Evolutionary conservation across 2,329 filamentous ascomycete species (phyloP), one percentile per base, ranked within the genome.

Genomic region (Bimuria novae-zelandiae): DNA sequence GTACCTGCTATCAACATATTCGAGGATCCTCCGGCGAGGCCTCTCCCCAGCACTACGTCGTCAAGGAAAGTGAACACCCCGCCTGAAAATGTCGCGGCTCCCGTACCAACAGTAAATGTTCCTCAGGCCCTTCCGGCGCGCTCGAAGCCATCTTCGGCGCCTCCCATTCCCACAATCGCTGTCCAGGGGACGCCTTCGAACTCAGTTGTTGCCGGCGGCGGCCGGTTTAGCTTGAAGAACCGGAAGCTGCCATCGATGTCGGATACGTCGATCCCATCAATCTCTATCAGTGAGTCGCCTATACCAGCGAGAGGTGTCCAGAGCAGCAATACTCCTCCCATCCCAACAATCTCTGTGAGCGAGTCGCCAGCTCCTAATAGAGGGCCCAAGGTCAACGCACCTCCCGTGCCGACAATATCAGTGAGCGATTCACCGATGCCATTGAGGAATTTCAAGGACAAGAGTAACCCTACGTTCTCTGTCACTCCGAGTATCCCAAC

Each of bases 21-120:
- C 46, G 68, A 70, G 40, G 64, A 67, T 19, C 60, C 64, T 42
- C 67, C 65, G 56, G 51, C 60, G 33, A 62, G 64, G 42, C 64
- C 68, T 8, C 65, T 67, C 29, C 63, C 68, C 10, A 62, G 55
- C 14, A 44, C 52, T 23, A 62, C 50, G 29, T 60, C 60, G 17
- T 52, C 62, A 51, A 66, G 64, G 53, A 69, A 69, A 57, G 59
- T 64, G 54, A 66, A 69, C 43, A 65, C 63, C 59, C 61, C 63
- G 17, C 47, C 59, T 55, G 60, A 62, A 30, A 54, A 62, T 45
- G 55, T 56, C 21, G 35, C 54, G 29, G 33, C 64, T 29, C 52
- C 68, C 11, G 56, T 72, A 54, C 73, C 74, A 32, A 77, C 77
- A 7, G 84, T 86, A 61, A 81, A 79, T 60, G 63, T 82, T 11